Evolutionary conservation across 225 moss, liverwort and hornwort genomes (phyloP), one percentile per base, ranked within the genome.

Genomic region (Climacium dendroides): DNA sequence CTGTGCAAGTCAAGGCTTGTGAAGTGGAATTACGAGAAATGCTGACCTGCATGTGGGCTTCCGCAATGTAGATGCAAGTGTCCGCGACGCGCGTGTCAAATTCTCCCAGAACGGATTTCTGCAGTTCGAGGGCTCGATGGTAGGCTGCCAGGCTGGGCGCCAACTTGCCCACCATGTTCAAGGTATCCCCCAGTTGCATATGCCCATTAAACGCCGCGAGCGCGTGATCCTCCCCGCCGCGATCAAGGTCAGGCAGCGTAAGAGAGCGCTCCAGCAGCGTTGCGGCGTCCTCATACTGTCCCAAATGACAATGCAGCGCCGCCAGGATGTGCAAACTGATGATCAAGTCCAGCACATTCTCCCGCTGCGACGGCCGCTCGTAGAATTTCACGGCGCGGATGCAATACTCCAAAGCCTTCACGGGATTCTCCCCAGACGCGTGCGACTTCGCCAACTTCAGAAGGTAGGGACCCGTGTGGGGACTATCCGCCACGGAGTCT

Each of bases 11-110:
- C 53, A 24, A 69, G 71, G 48, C 32, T 64, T 47, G 17, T 64
- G 45, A 64, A 63, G 60, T 26, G 4, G 26, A 17, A 35, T 26
- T 53, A 53, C 66, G 70, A 34, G 55, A 45, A 72, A 37, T 24
- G 60, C 84, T 64, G 88, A 96, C 98, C 93, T 98, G 97, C 70
- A 98, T 86, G 82, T 98, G 97, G 30, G 95, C 97, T 90, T 98
- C 98, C 48, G 98, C 98, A 15, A 98, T 80, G 87, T 98, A 98
- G 53, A 94, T 87, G 66, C 98, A 98, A 12, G 96, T 98, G 50
- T 96, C 95, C 12, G 94, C 97, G 23, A 98, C 94, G 70, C 97
- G 97, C 45, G 72, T 53, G 84, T 98, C 97, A 25, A 94, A 89
- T 34, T 98, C 93, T 7, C 97, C 98, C 8, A 98, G 92, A 30